Evolutionary conservation across 805 yeast species (phyloP).

Genomic region (Lachancea fermentati): DNA sequence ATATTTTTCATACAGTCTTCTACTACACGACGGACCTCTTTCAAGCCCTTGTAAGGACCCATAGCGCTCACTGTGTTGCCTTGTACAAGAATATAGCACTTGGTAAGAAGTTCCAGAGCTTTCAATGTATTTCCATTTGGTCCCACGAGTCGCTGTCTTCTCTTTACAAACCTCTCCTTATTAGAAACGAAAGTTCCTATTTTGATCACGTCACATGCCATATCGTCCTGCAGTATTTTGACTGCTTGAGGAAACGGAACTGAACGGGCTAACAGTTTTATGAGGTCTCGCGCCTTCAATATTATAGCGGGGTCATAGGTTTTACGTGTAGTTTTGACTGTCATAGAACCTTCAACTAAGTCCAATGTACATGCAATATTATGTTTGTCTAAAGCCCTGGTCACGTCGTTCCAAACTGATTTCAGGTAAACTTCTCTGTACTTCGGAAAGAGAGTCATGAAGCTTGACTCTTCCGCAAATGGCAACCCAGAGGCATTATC

Average conservation of each 20-base stretch:
- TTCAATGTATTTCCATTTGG: slow-evolving; percentile 96
- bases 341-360: slow-evolving; percentile 95
- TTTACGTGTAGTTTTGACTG: slow-evolving; percentile 91
- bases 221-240: slow-evolving; percentile 83
- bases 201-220: slow-evolving; percentile 94
- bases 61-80: slow-evolving; percentile 95
- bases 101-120: slow-evolving; percentile 91
- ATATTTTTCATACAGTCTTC: slow-evolving; percentile 96
- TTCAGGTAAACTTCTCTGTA: slow-evolving; percentile 88
- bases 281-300: slow-evolving; percentile 89
- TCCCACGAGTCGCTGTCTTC: slow-evolving; percentile 94
- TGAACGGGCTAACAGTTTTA: slow-evolving; percentile 88
- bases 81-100: slow-evolving; percentile 92
- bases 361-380: slow-evolving; percentile 81
- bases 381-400: slow-evolving; percentile 65
- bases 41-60: slow-evolving; percentile 94
- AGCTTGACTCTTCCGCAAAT: slow-evolving; percentile 92
- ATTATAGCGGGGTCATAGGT: slow-evolving; percentile 93
- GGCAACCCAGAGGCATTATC: slow-evolving; percentile 83
- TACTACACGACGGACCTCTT: slow-evolving; percentile 86
- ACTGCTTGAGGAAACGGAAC: slow-evolving; percentile 97
- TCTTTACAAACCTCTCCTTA: slow-evolving; percentile 89
- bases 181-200: slow-evolving; percentile 85
- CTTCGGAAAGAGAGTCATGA: slow-evolving; percentile 93
- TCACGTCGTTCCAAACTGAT: slow-evolving; percentile 90